phyloP scores from a whole-genome alignment of 768 basidiomycete species.

The Amanita subjunquillea region DNA sequence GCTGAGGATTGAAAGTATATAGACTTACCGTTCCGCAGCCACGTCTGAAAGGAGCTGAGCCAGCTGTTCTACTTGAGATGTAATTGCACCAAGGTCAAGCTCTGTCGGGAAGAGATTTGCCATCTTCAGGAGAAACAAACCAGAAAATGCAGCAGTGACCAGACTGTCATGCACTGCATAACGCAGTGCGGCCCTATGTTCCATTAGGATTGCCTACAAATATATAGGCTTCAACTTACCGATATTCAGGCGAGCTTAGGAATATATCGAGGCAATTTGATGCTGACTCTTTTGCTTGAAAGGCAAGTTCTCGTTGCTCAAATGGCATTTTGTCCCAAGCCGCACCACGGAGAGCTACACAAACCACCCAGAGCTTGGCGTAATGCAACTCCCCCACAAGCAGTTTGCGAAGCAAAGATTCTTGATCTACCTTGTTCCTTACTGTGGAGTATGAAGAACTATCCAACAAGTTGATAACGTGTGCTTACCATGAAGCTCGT shows the following conservation, averaged over 20 bases:
- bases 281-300: conserved; percentile 92
- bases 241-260: conserved; percentile 68
- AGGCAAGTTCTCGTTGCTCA: conserved; percentile 89
- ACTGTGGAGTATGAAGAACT: conserved; percentile 26
- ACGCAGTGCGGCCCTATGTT: conserved; percentile 66
- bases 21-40: conserved; percentile 72
- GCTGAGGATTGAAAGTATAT: not conserved
- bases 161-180: conserved; percentile 92
- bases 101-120: conserved; percentile 86
- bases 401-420: conserved; percentile 77
- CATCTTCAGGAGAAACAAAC: conserved; percentile 89
- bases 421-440: conserved; percentile 67
- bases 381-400: conserved; percentile 85
- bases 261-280: conserved; percentile 79
- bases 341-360: conserved; percentile 83
- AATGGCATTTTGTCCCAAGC: conserved; percentile 96
- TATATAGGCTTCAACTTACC: conserved; percentile 31
- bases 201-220: not conserved
- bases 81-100: conserved; percentile 67
- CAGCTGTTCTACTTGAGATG: conserved; percentile 81
- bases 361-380: conserved; percentile 91
- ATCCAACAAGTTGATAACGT: not conserved
- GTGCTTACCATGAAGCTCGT: conserved; percentile 66
- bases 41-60: conserved; percentile 87
- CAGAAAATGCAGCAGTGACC: conserved; percentile 86